A percentile compares a stretch with the other conserved stretches of the same genome.
Conservation (phyloP, 1,284 basidiomycete genomes). For the Lentinus polychrous region DNA sequence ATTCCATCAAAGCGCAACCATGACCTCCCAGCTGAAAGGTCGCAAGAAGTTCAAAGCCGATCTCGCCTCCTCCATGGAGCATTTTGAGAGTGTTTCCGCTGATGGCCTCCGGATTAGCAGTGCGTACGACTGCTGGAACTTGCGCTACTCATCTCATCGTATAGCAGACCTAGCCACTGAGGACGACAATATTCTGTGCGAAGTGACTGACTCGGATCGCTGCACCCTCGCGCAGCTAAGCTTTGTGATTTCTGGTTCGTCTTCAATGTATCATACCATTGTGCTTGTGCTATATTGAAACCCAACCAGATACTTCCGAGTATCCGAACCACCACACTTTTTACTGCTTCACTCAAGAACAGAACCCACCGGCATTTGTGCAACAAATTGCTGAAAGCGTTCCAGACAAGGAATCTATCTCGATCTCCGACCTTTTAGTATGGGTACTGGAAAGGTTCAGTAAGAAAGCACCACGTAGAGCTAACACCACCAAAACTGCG, state of each 20-base stretch:
- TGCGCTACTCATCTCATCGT: background rate
- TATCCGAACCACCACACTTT: conserved; percentile 51
- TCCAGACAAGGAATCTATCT: conserved; percentile 31
- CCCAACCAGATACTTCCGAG: conserved; percentile 46
- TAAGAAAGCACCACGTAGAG: conserved; percentile 6
- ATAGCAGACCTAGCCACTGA: background rate
- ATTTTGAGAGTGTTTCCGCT: conserved; percentile 27
- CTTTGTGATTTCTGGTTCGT: conserved; percentile 46
- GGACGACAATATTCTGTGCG: conserved; percentile 44
- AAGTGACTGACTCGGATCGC: conserved; percentile 28
- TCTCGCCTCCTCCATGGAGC: conserved; percentile 35
- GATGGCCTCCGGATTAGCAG: conserved; percentile 32
- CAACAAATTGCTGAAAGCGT: conserved; percentile 36
- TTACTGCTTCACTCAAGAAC: conserved; percentile 44
- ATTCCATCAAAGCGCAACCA: background rate
- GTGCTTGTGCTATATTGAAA: background rate
- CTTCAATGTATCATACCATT: background rate
- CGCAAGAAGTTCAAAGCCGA: conserved; percentile 48
- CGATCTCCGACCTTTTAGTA: conserved; percentile 36
- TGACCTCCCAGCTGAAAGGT: conserved; percentile 33
- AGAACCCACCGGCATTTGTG: conserved; percentile 30
- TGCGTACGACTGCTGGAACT: conserved; percentile 26
- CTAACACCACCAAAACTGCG: conserved; percentile 1
- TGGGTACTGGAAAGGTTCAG: conserved; percentile 15
- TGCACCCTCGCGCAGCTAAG: conserved; percentile 32